Evolutionary conservation across 192 early-diverging fungal species (phyloP), one percentile per base, ranked within the genome.

Genomic region (Linnemannia exigua): DNA sequence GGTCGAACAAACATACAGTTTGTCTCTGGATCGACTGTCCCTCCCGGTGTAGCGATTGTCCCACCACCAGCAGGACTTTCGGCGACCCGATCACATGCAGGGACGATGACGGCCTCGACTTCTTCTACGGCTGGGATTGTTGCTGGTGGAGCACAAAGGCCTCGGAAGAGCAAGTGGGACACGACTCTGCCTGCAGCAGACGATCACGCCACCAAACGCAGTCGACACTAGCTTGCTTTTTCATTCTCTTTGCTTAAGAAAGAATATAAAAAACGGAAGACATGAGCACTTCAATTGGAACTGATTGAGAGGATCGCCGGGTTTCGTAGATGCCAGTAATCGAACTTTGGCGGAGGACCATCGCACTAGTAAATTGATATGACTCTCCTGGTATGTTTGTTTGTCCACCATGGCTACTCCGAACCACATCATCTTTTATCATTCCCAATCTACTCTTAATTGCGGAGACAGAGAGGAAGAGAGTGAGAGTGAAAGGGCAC

Each of bases 161-260:
- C 47, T 51, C 67, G 87, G 36, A 88, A 74, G 47, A 84, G 87
- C 33, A 88, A 88, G 74, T 88, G 87, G 87, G 87, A 88, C 33
- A 50, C 72, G 1, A 19, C 80, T 17, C 74, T 72, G 38, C 31
- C 41, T 46, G 31, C 68, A 2, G 72, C 46, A 20, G 85, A 81
- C 50, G 85, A 80, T 19, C 37, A 69, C 1, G 25, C 19, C 36
- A 67, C 52, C 33, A 87, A 81, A 76, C 74, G 75, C 46, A 25
- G 50, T 68, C 83, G 83, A 11, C 77, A 76, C 67, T 63, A 33
- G 28, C 7, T 63, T 63, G 12, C 1, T 3, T 25, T 11, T 11
- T 31, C 31, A 3, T 31, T 63, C 25, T 63, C 8, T 63, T 25
- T 3, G 28, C 11, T 14, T 0, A 16, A 8, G n/a, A 31, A 50